Conservation (phyloP, 2,329 filamentous ascomycete species). For the Scolecobasidium constrictum region DNA sequence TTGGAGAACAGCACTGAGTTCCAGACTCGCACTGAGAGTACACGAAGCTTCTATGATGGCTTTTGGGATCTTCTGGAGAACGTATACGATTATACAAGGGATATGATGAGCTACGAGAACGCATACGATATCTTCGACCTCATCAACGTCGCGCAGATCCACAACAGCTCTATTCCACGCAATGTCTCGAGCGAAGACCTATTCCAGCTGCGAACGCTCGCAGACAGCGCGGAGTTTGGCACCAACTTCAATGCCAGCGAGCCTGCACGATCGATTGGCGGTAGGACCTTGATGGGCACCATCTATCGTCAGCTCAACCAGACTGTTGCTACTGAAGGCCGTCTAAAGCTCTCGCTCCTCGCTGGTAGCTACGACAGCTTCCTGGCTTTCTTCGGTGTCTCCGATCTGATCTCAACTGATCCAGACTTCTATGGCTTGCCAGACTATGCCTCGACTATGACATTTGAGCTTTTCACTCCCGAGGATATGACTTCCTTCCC, state of each 20-base stretch:
- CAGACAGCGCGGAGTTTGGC: constrained; percentile 69
- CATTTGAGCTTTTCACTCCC: constrained; percentile 54
- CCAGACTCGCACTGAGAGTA: constrained; percentile 33
- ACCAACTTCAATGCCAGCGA: constrained; percentile 63
- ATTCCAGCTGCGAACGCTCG: constrained; percentile 55
- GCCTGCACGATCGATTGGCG: constrained; percentile 32
- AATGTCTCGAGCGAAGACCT: constrained; percentile 45
- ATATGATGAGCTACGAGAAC: constrained; percentile 46
- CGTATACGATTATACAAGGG: constrained; percentile 41
- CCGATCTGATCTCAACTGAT: constrained; percentile 37
- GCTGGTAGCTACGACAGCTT: constrained; percentile 53
- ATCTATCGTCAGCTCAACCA: constrained; percentile 33
- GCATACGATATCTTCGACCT: constrained; percentile 53
- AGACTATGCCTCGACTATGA: constrained; percentile 72
- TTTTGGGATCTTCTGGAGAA: no score
- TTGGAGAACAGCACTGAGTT: constrained; percentile 46
- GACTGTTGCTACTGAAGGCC: constrained; percentile 26
- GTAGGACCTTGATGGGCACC: constrained; percentile 35
- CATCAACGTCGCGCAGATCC: constrained; percentile 51
- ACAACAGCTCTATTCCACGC: constrained; percentile 51
- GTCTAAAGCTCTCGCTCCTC: constrained; percentile 38
- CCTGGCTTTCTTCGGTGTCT: constrained; percentile 50
- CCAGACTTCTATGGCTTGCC: constrained; percentile 62
- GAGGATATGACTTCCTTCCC: constrained; percentile 26
- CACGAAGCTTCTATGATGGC: constrained; percentile 43